Percentiles rank a stretch among this genome's conserved stretches.
These are phyloP conservation scores for Alternaria metachromatica DNA, from an alignment of 2,329 filamentous ascomycete species.

Conservation along the genomic window DNA sequence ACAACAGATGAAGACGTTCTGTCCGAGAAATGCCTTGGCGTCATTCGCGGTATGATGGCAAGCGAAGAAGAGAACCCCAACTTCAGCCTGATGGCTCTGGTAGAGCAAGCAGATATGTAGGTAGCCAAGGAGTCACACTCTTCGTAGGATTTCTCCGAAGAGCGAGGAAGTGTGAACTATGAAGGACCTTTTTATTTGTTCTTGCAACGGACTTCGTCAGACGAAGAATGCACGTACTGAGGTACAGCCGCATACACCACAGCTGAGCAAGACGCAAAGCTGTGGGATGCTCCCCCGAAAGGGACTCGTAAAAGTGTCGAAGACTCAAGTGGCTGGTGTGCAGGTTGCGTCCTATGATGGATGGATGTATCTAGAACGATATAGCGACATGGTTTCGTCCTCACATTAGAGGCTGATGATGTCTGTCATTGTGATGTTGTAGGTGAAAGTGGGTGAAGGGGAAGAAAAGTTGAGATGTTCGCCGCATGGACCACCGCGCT, in stretches of 20 bases:
- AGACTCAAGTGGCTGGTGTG: constrained; percentile 57
- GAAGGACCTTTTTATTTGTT: constrained; percentile 57
- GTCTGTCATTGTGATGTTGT: constrained; percentile 8
- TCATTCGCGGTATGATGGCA: constrained; percentile 31
- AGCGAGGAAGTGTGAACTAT: constrained; percentile 62
- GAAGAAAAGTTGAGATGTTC: constrained; percentile 20
- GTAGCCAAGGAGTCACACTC: constrained; percentile 62
- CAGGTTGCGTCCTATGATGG: constrained; percentile 35
- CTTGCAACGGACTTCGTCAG: constrained; percentile 50
- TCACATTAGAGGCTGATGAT: constrained; percentile 1
- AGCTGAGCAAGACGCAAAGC: constrained; percentile 57
- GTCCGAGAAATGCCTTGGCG: constrained; percentile 21
- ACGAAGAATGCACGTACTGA: constrained; percentile 44
- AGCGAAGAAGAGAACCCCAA: constrained; percentile 24
- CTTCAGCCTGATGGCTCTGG: constrained; percentile 43
- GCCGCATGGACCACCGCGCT: constrained; percentile 24
- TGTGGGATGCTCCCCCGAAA: constrained; percentile 52
- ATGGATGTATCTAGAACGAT: background rate
- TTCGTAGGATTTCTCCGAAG: constrained; percentile 51
- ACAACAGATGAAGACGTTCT: constrained; percentile 31
- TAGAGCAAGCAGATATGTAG: constrained; percentile 47
- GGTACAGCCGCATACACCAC: constrained; percentile 52
- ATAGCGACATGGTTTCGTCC: background rate
- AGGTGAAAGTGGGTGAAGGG: constrained; percentile 2
- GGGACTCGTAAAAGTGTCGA: constrained; percentile 53